Percentiles rank a stretch among this genome's conserved stretches.
phyloP scores from a whole-genome alignment of 2,329 filamentous ascomycete genomes.

The Passalora sequoiae region DNA sequence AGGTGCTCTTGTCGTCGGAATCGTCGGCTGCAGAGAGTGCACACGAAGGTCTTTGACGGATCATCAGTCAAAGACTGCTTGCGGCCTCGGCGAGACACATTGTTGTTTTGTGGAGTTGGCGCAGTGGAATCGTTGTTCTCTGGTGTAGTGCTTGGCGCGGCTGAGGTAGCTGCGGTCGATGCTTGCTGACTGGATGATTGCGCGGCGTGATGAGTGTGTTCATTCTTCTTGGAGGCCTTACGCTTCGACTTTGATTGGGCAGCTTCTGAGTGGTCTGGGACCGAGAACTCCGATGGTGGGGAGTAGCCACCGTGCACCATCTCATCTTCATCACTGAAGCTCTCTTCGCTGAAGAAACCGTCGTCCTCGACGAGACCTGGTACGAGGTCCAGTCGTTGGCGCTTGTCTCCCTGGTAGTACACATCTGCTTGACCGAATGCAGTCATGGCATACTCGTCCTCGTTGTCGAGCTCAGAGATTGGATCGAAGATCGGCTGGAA shows the following conservation, averaged over 20 bases:
- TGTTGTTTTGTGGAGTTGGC: conserved; percentile 35
- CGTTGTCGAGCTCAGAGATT: conserved; percentile 83
- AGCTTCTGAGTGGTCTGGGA: conserved; percentile 29
- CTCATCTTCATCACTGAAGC: conserved; percentile 69
- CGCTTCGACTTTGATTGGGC: conserved; percentile 27
- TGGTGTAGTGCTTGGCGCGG: conserved; percentile 32
- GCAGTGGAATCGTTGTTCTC: conserved; percentile 28
- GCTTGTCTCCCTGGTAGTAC: conserved; percentile 59
- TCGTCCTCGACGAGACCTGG: conserved; percentile 63
- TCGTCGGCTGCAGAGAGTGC: conserved; percentile 89
- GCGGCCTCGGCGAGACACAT: conserved; percentile 84
- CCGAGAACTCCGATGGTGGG: conserved; percentile 50
- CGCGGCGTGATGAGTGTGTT: conserved; percentile 42
- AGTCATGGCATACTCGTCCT: conserved; percentile 75
- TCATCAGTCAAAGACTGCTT: conserved; percentile 98
- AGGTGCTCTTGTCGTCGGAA: conserved; percentile 98
- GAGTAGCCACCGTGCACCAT: conserved; percentile 57
- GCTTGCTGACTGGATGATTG: conserved; percentile 40
- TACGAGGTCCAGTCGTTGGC: conserved; percentile 65
- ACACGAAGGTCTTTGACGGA: conserved; percentile 96
- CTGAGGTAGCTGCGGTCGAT: conserved; percentile 42
- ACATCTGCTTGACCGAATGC: conserved; percentile 61
- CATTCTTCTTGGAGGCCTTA: conserved; percentile 32
- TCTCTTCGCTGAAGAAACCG: conserved; percentile 69
- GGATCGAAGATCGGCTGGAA: conserved; percentile 58